Percentiles rank a stretch among this genome's conserved stretches.
phyloP scores from a whole-genome alignment of 2,329 filamentous ascomycete species.

The Colletotrichum higginsianum region DNA sequence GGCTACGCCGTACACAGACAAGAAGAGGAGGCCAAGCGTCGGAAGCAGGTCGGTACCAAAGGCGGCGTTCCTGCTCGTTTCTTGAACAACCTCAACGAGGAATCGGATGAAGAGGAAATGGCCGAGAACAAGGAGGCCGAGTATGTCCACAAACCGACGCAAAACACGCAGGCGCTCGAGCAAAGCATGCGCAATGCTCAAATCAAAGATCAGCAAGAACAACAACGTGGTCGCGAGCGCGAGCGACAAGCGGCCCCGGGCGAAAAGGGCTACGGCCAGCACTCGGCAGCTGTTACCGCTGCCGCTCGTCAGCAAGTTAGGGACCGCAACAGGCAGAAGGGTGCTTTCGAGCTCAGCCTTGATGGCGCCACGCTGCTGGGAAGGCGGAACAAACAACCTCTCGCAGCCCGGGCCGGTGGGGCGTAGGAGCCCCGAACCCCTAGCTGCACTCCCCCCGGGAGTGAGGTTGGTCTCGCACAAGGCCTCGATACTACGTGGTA shows the following conservation, averaged over 20 bases:
- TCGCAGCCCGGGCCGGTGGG: slow-evolving; percentile 58
- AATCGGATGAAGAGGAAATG: slow-evolving; percentile 75
- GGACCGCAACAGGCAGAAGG: slow-evolving; percentile 77
- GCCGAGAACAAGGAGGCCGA: slow-evolving; percentile 73
- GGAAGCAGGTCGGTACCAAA: slow-evolving; percentile 85
- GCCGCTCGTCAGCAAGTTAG: slow-evolving; percentile 86
- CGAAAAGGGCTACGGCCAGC: slow-evolving; percentile 87
- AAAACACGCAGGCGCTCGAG: slow-evolving; percentile 79
- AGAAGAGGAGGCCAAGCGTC: slow-evolving; percentile 94
- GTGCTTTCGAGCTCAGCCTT: slow-evolving; percentile 91
- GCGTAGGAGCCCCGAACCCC: slow-evolving; percentile 40
- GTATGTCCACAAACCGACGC: slow-evolving; percentile 59
- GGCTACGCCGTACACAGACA: slow-evolving; percentile 98
- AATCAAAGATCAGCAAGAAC: slow-evolving; percentile 72
- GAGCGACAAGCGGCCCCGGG: slow-evolving; percentile 57
- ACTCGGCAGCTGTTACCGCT: slow-evolving; percentile 86
- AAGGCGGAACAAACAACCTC: slow-evolving; percentile 71
- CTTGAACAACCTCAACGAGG: slow-evolving; percentile 78
- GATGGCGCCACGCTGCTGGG: slow-evolving; percentile 93
- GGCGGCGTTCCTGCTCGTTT: slow-evolving; percentile 69
- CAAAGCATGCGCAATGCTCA: slow-evolving; percentile 89
- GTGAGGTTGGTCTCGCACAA: neutral
- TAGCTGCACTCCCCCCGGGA: slow-evolving; percentile 22
- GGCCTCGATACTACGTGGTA: slow-evolving; percentile 2
- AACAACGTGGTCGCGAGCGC: slow-evolving; percentile 64